phyloP scores from a whole-genome alignment of 2,329 filamentous ascomycete genomes.

The Stenocarpella maydis region DNA sequence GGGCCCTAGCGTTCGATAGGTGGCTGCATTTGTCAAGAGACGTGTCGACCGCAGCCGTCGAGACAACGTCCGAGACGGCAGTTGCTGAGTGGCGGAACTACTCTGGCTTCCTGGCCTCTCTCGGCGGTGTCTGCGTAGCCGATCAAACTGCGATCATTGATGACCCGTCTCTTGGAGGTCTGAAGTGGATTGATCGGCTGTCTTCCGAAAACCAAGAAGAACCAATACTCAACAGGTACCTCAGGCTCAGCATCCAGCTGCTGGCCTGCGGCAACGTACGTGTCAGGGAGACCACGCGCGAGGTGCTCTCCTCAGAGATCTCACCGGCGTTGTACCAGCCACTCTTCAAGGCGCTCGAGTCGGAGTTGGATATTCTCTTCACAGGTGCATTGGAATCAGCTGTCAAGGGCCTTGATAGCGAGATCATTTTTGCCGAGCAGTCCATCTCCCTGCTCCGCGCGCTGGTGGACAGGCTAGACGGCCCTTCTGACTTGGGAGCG shows the following conservation, averaged over 20 bases:
- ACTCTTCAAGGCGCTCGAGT: slow-evolving; percentile 70
- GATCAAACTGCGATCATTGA: slow-evolving; percentile 65
- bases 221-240: slow-evolving; percentile 65
- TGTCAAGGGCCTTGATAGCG: slow-evolving; percentile 63
- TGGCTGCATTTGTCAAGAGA: slow-evolving; percentile 72
- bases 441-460: slow-evolving; percentile 69
- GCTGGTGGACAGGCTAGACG: slow-evolving; percentile 70
- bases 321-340: slow-evolving; percentile 68
- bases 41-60: slow-evolving; percentile 61
- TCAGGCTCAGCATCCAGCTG: slow-evolving; percentile 70
- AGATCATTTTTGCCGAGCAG: slow-evolving; percentile 73
- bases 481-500: slow-evolving; percentile 67
- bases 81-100: slow-evolving; percentile 74
- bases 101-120: slow-evolving; percentile 72
- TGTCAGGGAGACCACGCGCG: slow-evolving; percentile 72
- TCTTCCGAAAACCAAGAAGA: slow-evolving; percentile 68
- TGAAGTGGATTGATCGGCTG: slow-evolving; percentile 71
- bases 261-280: slow-evolving; percentile 70
- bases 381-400: slow-evolving; percentile 61
- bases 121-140: slow-evolving; percentile 71
- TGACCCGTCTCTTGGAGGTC: slow-evolving; percentile 62
- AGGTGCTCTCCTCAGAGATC: slow-evolving; percentile 72
- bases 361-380: slow-evolving; percentile 70
- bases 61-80: slow-evolving; percentile 62
- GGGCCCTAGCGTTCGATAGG: slow-evolving; percentile 71